These are phyloP conservation scores for Ophiocordyceps australis DNA, from an alignment of 2,329 filamentous ascomycete species.

Conservation along the genomic window DNA sequence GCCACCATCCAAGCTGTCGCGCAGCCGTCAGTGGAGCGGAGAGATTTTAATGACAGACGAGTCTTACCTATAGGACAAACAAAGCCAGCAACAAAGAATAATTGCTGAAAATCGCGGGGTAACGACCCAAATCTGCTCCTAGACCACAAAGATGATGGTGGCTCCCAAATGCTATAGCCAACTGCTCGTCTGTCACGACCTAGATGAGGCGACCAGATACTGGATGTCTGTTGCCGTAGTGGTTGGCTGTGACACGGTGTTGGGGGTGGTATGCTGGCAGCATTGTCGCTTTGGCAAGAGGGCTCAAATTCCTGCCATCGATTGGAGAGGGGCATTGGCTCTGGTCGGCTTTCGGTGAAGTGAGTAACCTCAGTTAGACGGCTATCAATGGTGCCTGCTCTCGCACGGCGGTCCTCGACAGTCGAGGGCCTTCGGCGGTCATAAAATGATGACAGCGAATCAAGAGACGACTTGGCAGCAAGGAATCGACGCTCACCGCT, in stretches of 20 bases:
- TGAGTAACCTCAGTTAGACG: no score
- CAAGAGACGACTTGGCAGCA: conserved; percentile 21
- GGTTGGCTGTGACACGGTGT: conserved; percentile 16
- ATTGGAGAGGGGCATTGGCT: no score
- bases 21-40: not conserved
- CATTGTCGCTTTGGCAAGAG: no score
- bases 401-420: no score
- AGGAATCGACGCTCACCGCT: conserved; percentile 41
- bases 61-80: conserved; percentile 52
- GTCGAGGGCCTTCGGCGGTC: no score
- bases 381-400: no score
- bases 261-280: no score
- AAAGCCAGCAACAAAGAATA: conserved; percentile 61
- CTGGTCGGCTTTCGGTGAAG: no score
- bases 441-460: conserved; percentile 27
- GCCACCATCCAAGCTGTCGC: conserved; percentile 60
- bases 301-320: no score
- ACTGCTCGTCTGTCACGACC: conserved; percentile 41
- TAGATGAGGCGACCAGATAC: conserved; percentile 60
- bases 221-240: conserved; percentile 32
- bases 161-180: conserved; percentile 49
- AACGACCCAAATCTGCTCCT: conserved; percentile 41
- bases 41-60: not conserved
- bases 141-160: conserved; percentile 51
- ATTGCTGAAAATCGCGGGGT: conserved; percentile 54